Base-by-base conservation (phyloP, 345 rosid species). In the Adansonia digitata region DNA sequence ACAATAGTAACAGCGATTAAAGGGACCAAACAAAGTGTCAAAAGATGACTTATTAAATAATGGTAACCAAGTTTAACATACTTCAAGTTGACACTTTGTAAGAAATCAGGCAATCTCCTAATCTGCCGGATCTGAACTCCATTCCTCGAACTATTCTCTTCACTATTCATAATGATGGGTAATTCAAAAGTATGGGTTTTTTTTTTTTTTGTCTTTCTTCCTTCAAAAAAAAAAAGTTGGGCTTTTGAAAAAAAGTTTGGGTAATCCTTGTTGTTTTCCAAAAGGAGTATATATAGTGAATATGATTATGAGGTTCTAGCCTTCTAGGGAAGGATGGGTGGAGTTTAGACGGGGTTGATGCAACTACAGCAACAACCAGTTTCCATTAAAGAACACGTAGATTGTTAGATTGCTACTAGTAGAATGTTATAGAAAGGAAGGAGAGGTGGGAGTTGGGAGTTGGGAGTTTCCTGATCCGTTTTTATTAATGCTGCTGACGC, bases 21-120 rank as follows among this genome's bases (percentile, higher is more conserved):
- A 2, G 98, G 98, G 72, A 89, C 73, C 64, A 91, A 77, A 75
- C 94, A 88, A 8, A 94, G 92, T 39, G 95, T 88, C 80, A 91
- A 79, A 34, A 92, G 83, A 75, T 92, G 85, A 20, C 86, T 90
- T 26, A 91, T 77, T 14, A 94, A 83, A 57, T 91, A 92, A 78
- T 92, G 98, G 64, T 94, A 94, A 51, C 98, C 98, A 5, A 94
- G 77, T 75, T 94, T 94, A 37, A 94, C 98, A 75, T 94, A 86
- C 81, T 94, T 94, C 65, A 91, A 83, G 78, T 92, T 94, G 65
- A 94, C 94, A 80, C 91, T 94, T 67, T 90, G 98, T 66, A 87
- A 84, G 84, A 93, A 91, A 87, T 92, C 95, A 1, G 97, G 98
- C 65, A 94, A 81, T 77, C 89, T 75, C 64, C 90, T 68, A 15